phyloP scores from a whole-genome alignment of 2,329 filamentous ascomycete genomes.

The Verticillium albo-atrum region DNA sequence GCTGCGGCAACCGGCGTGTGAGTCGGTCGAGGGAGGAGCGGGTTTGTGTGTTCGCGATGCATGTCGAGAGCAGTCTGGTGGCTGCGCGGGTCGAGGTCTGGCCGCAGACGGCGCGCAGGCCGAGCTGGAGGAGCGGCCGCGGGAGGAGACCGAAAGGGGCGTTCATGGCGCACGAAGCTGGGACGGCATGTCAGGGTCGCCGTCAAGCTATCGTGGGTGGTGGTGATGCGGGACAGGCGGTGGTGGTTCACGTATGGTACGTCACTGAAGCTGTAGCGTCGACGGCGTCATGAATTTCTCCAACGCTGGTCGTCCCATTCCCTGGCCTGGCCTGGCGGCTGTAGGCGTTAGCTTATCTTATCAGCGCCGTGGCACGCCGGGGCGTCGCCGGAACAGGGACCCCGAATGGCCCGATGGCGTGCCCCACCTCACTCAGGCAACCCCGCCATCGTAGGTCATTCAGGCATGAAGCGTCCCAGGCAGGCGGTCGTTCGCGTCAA shows the following conservation, averaged over 20 bases:
- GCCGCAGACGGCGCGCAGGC: conserved; percentile 5
- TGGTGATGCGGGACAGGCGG: background rate
- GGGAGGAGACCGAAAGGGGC: conserved; percentile 8
- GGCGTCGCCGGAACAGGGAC: background rate
- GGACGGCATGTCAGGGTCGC: background rate
- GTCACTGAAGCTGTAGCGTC: background rate
- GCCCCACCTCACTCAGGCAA: too few relatives aligned
- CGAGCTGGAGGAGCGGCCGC: conserved; percentile 7
- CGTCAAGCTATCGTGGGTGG: background rate
- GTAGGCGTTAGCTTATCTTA: background rate
- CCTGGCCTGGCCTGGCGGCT: too few relatives aligned
- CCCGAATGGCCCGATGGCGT: too few relatives aligned
- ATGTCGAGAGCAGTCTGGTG: conserved; percentile 6
- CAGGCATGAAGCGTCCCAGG: background rate
- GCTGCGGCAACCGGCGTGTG: background rate
- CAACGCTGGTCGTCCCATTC: background rate
- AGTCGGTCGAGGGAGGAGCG: background rate
- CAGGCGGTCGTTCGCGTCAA: background rate
- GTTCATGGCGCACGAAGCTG: conserved; percentile 10
- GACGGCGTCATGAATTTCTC: background rate
- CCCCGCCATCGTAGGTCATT: background rate
- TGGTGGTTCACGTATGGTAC: background rate
- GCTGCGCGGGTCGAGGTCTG: background rate
- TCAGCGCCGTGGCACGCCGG: background rate
- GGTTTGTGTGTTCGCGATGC: background rate